Percentiles rank a stretch among this genome's conserved stretches.
These are phyloP conservation scores for Aspergillus campestris DNA, from an alignment of 495 filamentous ascomycete species.

Conservation along the genomic window DNA sequence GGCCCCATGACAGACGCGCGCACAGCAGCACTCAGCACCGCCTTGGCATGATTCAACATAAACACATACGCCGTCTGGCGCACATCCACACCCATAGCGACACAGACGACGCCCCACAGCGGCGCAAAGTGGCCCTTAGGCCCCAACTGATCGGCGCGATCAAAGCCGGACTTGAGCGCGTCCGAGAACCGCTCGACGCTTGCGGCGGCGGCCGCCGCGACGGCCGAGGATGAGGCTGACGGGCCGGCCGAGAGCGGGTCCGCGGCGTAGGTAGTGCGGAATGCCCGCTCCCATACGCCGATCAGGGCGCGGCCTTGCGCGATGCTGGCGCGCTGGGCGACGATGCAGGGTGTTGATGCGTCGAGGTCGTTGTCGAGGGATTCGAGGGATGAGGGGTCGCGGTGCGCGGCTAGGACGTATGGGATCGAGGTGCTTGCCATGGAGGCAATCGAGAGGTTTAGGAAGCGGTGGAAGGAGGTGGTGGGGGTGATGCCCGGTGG, in stretches of 20 bases:
- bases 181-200: constrained; percentile 32
- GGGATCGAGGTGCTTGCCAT: constrained; percentile 75
- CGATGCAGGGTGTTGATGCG: constrained; percentile 76
- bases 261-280: constrained; percentile 32
- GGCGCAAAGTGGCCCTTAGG: constrained; percentile 66
- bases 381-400: constrained; percentile 45
- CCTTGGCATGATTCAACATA: constrained; percentile 80
- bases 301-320: constrained; percentile 82
- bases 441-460: constrained; percentile 67
- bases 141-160: constrained; percentile 22
- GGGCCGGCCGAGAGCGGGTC: constrained; percentile 2
- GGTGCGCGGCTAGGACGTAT: constrained; percentile 71
- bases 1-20: constrained; percentile 83
- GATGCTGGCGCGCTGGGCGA: constrained; percentile 74
- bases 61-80: constrained; percentile 76
- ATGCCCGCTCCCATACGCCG: constrained; percentile 78
- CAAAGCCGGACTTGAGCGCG: constrained; percentile 24
- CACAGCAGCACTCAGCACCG: constrained; percentile 81
- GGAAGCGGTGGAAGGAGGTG: constrained; percentile 60
- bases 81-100: constrained; percentile 50
- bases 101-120: constrained; percentile 66
- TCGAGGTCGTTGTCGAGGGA: constrained; percentile 78
- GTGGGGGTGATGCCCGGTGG: constrained; percentile 25
- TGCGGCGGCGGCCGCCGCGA: constrained; percentile 17
- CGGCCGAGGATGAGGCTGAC: no score